Evolutionary conservation across 2,329 filamentous ascomycete species (phyloP).

Genomic region (Calonectria pteridis): DNA sequence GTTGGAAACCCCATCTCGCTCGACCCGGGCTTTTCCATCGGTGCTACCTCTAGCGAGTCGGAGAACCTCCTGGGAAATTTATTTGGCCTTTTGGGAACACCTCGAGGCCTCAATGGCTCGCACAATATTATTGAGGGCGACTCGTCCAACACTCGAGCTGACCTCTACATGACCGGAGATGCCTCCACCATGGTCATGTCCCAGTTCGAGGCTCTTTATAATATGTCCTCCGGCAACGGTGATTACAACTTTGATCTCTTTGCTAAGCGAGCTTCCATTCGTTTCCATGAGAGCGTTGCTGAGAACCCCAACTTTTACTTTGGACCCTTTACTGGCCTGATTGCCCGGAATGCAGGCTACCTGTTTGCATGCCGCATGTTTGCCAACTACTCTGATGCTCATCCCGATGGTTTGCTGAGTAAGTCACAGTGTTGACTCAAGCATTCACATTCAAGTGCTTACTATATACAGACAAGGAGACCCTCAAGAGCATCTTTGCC

Average conservation of each 20-base stretch:
- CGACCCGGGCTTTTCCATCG: constrained; percentile 64
- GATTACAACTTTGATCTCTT: constrained; percentile 54
- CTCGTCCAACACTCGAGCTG: constrained; percentile 61
- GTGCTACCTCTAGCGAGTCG: constrained; percentile 53
- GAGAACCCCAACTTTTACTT: constrained; percentile 68
- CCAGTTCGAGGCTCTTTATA: constrained; percentile 52
- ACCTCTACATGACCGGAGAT: constrained; percentile 65
- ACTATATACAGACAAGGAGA: constrained; percentile 44
- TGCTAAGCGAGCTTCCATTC: constrained; percentile 48
- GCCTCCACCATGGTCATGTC: constrained; percentile 62
- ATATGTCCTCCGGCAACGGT: constrained; percentile 22
- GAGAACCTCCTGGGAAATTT: constrained; percentile 58
- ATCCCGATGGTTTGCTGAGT: constrained; percentile 49
- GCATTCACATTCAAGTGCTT: not conserved
- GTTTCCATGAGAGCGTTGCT: constrained; percentile 59
- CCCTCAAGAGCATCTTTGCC: constrained; percentile 59
- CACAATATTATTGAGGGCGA: constrained; percentile 69
- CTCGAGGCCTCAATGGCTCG: constrained; percentile 57
- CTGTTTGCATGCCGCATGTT: constrained; percentile 58
- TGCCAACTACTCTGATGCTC: constrained; percentile 57
- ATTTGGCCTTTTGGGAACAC: constrained; percentile 56
- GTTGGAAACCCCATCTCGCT: constrained; percentile 64
- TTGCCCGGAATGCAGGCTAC: constrained; percentile 60
- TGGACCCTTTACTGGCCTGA: constrained; percentile 61
- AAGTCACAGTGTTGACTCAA: not conserved